These are phyloP conservation scores for Hamamelis virginiana DNA, from an alignment of 164 flowering plant species.

Conservation along the genomic window DNA sequence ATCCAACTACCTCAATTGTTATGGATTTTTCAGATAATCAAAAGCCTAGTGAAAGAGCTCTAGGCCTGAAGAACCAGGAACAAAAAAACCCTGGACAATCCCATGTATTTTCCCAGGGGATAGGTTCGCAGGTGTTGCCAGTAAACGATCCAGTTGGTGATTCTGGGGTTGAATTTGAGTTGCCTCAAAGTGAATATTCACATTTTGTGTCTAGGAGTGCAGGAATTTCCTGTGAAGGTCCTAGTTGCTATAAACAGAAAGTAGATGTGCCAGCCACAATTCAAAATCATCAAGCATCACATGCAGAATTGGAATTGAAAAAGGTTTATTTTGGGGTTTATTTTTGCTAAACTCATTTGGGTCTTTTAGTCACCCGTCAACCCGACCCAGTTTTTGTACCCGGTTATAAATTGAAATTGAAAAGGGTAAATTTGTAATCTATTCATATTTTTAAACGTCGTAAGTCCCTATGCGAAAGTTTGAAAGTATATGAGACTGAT, in stretches of 20 bases:
- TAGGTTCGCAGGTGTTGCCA: slow-evolving; percentile 21
- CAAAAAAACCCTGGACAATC: slow-evolving; percentile 21
- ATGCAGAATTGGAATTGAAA: slow-evolving; percentile 34
- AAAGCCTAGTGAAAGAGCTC: slow-evolving; percentile 27
- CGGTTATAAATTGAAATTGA: too few relatives aligned
- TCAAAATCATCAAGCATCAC: slow-evolving; percentile 18
- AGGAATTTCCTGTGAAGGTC: slow-evolving; percentile 19
- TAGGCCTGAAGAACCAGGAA: slow-evolving; percentile 24
- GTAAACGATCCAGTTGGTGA: slow-evolving; percentile 21
- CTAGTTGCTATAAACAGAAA: slow-evolving; percentile 29
- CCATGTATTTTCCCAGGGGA: slow-evolving; percentile 21
- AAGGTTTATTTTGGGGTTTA: too few relatives aligned
- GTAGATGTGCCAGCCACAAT: slow-evolving; percentile 13
- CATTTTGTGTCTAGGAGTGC: slow-evolving; percentile 17
- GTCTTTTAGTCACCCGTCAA: too few relatives aligned
- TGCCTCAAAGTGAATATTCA: slow-evolving; percentile 23
- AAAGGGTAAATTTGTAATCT: too few relatives aligned
- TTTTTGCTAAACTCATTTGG: too few relatives aligned
- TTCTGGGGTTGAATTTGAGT: slow-evolving; percentile 25
- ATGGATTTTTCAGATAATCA: slow-evolving; percentile 21
- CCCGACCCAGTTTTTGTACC: too few relatives aligned
- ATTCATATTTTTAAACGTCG: too few relatives aligned
- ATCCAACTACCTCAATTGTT: slow-evolving; percentile 20
- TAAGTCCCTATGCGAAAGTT: too few relatives aligned
- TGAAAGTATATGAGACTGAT: too few relatives aligned